Base-by-base conservation (phyloP, 495 filamentous ascomycete species). In the Penicillium verhagenii region DNA sequence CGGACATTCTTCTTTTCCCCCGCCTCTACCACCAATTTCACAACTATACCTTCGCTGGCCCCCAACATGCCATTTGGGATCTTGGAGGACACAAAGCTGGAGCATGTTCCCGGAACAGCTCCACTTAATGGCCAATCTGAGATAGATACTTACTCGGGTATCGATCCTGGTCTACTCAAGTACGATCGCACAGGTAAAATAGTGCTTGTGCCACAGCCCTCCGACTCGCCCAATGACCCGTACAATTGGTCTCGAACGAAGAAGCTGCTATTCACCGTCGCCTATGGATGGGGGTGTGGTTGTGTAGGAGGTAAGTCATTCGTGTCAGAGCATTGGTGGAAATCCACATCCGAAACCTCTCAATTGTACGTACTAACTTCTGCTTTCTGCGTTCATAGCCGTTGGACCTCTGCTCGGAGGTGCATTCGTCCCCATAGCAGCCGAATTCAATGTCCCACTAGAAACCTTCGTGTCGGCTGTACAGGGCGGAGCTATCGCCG, bases 41-140 rank as follows among this genome's bases (percentile, higher is more conserved):
- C 37, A 3, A 43, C 2, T 2, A 43, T 6, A 1, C 5, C 18
- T 21, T 20, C 37, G 9, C 19, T 40, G 13, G 0, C 19, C 7
- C 21, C 11, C 39, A 23, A 11, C 10, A 43, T 43, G 39, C 19
- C 19, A 4, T 21, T 43, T 5, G 39, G 39, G 2, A 43, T 43
- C 14, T 20, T 43, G 3, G 33, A 35, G 58, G 79, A 86, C 59
- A 71, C 56, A 40, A 76, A 77, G 51, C 71, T 82, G 43, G 76
- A 81, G 63, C 80, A 86, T 65, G 85, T 90, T 47, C 88, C 88
- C 42, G 89, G 88, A 18, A 69, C 66, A 10, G 66, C 66, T 13
- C 66, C 66, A 13, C 55, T 69, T n/a, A 66, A 64, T 35, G 57
- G 62, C 21, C 56, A 64, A 13, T 40, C 54, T 5, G 39, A 57